phyloP scores from a whole-genome alignment of 495 filamentous ascomycete genomes.

The Annulohypoxylon bovei region DNA sequence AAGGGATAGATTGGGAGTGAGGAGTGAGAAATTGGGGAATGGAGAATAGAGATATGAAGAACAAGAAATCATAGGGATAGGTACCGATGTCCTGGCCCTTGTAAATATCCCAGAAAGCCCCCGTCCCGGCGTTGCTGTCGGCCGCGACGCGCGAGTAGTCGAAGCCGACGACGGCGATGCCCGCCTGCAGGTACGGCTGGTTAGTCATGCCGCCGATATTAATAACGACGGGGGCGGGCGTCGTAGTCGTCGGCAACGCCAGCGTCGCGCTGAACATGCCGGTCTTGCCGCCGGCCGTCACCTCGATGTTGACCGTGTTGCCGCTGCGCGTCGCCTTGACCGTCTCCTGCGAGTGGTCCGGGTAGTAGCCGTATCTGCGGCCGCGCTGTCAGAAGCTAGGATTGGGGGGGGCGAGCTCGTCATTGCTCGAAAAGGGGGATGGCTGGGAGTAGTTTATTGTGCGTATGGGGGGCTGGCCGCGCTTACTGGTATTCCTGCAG shows the following conservation, averaged over 20 bases:
- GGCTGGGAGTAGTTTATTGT: too few species aligned
- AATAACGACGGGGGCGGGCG: conserved; percentile 61
- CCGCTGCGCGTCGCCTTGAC: conserved; percentile 61
- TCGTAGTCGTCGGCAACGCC: conserved; percentile 52
- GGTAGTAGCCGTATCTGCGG: conserved; percentile 60
- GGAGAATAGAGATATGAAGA: neutral
- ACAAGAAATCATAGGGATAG: conserved; percentile 18
- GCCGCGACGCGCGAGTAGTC: conserved; percentile 61
- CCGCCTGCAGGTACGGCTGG: conserved; percentile 58
- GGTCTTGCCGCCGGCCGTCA: conserved; percentile 58
- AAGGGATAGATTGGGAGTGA: too few species aligned
- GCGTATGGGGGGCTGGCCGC: too few species aligned
- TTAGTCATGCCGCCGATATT: conserved; percentile 65
- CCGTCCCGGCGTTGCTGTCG: conserved; percentile 62
- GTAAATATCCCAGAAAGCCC: conserved; percentile 63
- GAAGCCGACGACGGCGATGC: conserved; percentile 62
- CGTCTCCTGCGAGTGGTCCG: conserved; percentile 61
- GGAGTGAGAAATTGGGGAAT: neutral
- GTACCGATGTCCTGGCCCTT: conserved; percentile 64
- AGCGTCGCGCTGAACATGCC: conserved; percentile 58
- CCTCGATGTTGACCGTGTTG: conserved; percentile 57
- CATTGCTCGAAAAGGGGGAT: too few species aligned
- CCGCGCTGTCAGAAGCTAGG: neutral
- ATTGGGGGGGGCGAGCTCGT: neutral
- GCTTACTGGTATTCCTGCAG: conserved; percentile 62